Conservation (phyloP, 305 asterid genomes). For the Solanum hybrid region DNA sequence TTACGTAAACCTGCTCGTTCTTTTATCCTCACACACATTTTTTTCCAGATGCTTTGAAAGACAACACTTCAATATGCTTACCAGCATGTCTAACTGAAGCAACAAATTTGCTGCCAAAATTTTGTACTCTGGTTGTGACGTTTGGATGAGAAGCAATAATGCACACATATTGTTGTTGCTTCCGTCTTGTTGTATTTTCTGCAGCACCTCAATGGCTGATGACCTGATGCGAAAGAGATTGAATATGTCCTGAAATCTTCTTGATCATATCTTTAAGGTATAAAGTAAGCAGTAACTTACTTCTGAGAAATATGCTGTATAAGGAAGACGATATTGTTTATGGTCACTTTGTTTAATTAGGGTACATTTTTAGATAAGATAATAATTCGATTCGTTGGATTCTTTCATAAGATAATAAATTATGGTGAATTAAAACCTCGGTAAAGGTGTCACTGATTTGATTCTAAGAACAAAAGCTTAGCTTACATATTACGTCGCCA, state of each 20-base stretch:
- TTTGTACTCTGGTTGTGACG: slow-evolving; percentile 44
- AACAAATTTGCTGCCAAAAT: slow-evolving; percentile 78
- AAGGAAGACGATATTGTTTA: not conserved
- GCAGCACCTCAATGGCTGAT: slow-evolving; percentile 45
- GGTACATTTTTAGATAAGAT: not conserved
- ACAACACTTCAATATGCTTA: slow-evolving; percentile 20
- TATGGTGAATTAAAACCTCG: not conserved
- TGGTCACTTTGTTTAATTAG: not conserved
- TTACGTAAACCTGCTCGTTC: not conserved
- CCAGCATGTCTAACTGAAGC: slow-evolving; percentile 70
- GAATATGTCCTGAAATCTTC: not conserved
- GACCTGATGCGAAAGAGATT: slow-evolving; percentile 39
- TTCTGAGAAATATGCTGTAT: not conserved
- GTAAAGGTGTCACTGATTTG: not conserved
- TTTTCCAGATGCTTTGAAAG: not conserved
- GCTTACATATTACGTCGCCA: not conserved
- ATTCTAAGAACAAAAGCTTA: not conserved
- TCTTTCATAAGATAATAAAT: not conserved
- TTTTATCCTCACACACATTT: not conserved
- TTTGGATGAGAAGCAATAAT: slow-evolving; percentile 44
- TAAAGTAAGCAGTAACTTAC: not conserved
- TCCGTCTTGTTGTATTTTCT: slow-evolving; percentile 60
- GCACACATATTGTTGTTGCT: slow-evolving; percentile 44
- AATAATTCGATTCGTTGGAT: not conserved
- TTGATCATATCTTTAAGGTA: not conserved